Percentiles rank a stretch among this genome's conserved stretches.
phyloP scores from a whole-genome alignment of 2,329 filamentous ascomycete genomes.

The Penicillium sp. region DNA sequence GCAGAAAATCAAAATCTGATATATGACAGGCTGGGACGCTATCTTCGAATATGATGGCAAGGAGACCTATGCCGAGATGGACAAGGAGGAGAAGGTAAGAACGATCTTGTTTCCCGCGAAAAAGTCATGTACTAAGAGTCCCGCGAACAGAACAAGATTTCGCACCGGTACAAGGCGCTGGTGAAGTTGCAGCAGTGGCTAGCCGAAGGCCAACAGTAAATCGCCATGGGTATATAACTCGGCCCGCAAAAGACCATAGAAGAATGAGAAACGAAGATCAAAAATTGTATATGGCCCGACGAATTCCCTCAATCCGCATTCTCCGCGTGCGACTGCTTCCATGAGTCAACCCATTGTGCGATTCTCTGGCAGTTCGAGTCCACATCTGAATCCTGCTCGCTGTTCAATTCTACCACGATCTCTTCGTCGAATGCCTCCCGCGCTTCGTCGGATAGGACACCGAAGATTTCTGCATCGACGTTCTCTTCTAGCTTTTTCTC shows the following conservation, averaged over 20 bases:
- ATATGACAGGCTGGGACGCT: conserved; percentile 78
- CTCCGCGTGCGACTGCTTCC: conserved; percentile 61
- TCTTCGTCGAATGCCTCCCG: conserved; percentile 80
- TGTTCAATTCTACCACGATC: conserved; percentile 84
- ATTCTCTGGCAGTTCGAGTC: conserved; percentile 85
- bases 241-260: conserved; percentile 8
- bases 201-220: conserved; percentile 42
- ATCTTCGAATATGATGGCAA: conserved; percentile 91
- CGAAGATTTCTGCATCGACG: conserved; percentile 95
- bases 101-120: not conserved
- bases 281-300: not conserved
- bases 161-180: conserved; percentile 84
- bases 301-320: conserved; percentile 26
- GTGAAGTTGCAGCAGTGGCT: conserved; percentile 84
- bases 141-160: conserved; percentile 70
- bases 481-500: conserved; percentile 93
- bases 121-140: conserved; percentile 18
- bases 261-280: conserved; percentile 12
- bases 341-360: conserved; percentile 75
- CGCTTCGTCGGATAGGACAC: conserved; percentile 87
- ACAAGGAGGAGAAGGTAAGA: conserved; percentile 78
- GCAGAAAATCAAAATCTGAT: not conserved
- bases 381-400: conserved; percentile 79
- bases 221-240: conserved; percentile 18
- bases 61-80: conserved; percentile 93